phyloP scores from a whole-genome alignment of 768 basidiomycete species.

The Pleurotus cornucopiae region DNA sequence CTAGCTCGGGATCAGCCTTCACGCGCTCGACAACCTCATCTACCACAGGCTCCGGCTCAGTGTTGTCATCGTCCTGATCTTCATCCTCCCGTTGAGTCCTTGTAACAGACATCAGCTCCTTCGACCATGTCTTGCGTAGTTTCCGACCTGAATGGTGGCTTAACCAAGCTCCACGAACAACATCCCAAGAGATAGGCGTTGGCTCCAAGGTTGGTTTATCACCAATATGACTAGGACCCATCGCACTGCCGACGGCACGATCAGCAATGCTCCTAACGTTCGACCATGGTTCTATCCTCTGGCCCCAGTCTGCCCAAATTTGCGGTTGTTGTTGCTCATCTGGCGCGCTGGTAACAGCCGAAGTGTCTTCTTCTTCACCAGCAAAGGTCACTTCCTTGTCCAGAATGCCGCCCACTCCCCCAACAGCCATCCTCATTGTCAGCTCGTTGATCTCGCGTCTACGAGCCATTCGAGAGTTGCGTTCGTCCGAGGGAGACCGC shows the following conservation, averaged over 20 bases:
- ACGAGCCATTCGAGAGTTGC: conserved; percentile 50
- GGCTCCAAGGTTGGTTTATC: conserved; percentile 46
- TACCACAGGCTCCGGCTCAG: conserved; percentile 32
- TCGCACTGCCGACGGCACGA: conserved; percentile 57
- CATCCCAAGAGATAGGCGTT: conserved; percentile 63
- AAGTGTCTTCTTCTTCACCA: conserved; percentile 10
- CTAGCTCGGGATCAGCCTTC: conserved; percentile 71
- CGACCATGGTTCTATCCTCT: conserved; percentile 63
- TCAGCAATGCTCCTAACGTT: conserved; percentile 72
- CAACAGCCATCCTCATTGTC: conserved; percentile 80
- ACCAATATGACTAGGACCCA: conserved; percentile 11
- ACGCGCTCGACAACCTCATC: conserved; percentile 78
- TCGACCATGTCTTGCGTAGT: conserved; percentile 58
- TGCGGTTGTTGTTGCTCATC: conserved; percentile 13
- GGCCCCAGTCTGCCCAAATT: conserved; percentile 69
- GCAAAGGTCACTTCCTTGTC: conserved; percentile 23
- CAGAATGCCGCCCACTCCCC: conserved; percentile 65
- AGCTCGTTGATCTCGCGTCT: conserved; percentile 78
- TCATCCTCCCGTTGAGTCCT: conserved; percentile 28
- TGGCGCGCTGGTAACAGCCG: conserved; percentile 2
- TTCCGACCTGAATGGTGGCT: conserved; percentile 45
- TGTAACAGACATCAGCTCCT: conserved; percentile 34
- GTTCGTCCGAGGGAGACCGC: conserved; percentile 54
- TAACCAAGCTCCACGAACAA: conserved; percentile 64
- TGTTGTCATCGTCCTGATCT: conserved; percentile 29